Evolutionary conservation across 176 grass and related monocot genomes (phyloP), one percentile per base, ranked within the genome.

Genomic region (Luzula sylvatica): DNA sequence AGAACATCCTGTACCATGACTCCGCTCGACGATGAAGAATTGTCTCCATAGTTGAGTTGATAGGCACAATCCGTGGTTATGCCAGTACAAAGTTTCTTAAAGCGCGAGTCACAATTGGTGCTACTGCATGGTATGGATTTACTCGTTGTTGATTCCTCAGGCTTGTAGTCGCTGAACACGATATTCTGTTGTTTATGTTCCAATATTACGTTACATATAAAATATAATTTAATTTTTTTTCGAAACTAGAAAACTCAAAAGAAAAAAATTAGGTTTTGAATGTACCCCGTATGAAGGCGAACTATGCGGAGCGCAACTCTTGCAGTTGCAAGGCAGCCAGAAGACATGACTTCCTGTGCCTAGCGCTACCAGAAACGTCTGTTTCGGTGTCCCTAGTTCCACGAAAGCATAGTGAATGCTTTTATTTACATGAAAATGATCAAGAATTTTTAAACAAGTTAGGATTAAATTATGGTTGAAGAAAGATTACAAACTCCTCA

Each of bases 321-420:
- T 69, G 77, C 90, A 96, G 58, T 96, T 66, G 39, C 90, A 96
- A 45, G 90, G 90, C 30, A 96, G 70, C 90, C 90, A 96, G 53
- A 96, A 82, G 60, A 96, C 66, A 75, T 89, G 46, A 65, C 90
- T 96, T 44, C 90, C 90, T 2, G 90, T 96, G 59, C 89, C 90
- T 7, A 96, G 50, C 40, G 90, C 90, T 58, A 86, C 84, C 24
- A 96, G 39, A 70, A 96, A 96, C 44, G 80, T 86, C 59, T 55
- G 5, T 53, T 74, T 89, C 13, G 90, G 90, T 20, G 90, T 96
- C 27, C 90, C 90, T 54, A 96, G 9, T 0, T 58, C 19, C 38
- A 96, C 81, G 17, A 56, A 3, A 56, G 90, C 84, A 69, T 96
- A 96, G 68, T 96, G 69, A 76, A 96, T 50, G 38, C 83, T 94